These are phyloP conservation scores for Zopfia rhizophila DNA, from an alignment of 2,329 filamentous ascomycete genomes.

Conservation along the genomic window DNA sequence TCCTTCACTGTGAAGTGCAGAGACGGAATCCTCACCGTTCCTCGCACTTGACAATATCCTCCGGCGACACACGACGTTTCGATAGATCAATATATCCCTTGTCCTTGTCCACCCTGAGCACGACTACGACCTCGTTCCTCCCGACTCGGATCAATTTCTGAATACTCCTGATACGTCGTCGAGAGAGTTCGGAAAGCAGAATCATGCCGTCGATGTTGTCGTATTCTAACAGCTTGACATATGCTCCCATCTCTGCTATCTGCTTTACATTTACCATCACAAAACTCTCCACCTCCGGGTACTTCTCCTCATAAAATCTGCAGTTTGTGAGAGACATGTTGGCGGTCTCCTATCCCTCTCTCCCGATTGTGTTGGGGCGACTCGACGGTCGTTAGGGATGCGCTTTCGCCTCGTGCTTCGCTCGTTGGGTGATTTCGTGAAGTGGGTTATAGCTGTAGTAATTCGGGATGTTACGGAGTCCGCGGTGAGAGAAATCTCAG, in stretches of 20 bases:
- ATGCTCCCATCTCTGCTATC: constrained; percentile 99
- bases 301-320: constrained; percentile 98
- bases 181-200: constrained; percentile 93
- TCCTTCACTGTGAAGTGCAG: background rate
- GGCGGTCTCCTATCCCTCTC: no score
- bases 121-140: constrained; percentile 97
- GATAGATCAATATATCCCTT: constrained; percentile 99
- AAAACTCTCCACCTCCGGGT: constrained; percentile 98
- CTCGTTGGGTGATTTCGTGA: no score
- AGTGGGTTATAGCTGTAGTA: no score
- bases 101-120: constrained; percentile 98
- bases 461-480: no score
- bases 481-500: no score
- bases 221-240: constrained; percentile 99
- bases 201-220: constrained; percentile 99
- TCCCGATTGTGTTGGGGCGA: no score
- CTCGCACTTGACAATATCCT: constrained; percentile 98
- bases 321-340: constrained; percentile 96
- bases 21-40: constrained; percentile 67
- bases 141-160: constrained; percentile 99
- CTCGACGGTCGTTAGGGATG: no score
- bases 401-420: no score
- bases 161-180: constrained; percentile 97
- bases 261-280: constrained; percentile 99
- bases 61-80: constrained; percentile 95